Percentiles rank a stretch among this genome's conserved stretches.
phyloP scores from a whole-genome alignment of 768 basidiomycete genomes.

The Sarcodon sp. region DNA sequence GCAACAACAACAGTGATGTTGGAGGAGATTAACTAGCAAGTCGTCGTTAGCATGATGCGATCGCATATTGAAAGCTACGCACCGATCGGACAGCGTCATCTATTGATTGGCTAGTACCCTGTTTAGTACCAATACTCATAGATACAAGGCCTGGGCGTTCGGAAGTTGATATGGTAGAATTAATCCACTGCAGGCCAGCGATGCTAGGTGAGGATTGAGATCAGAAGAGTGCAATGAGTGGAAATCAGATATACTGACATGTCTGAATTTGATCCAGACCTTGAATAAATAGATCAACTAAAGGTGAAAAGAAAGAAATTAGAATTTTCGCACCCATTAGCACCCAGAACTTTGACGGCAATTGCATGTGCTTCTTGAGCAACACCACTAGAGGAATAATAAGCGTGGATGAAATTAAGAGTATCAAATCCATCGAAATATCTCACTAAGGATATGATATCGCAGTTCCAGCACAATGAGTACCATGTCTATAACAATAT shows the following conservation, averaged over 20 bases:
- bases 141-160: slow-evolving; percentile 7
- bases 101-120: slow-evolving; percentile 4
- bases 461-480: slow-evolving; percentile 17
- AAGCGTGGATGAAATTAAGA: slow-evolving; percentile 23
- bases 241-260: not conserved
- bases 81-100: slow-evolving; percentile 9
- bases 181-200: slow-evolving; percentile 13
- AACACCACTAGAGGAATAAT: slow-evolving; percentile 14
- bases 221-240: no score
- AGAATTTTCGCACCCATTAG: not conserved
- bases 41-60: no score
- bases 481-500: slow-evolving; percentile 31
- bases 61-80: not conserved
- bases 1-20: slow-evolving; percentile 1
- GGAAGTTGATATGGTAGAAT: not conserved
- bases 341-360: slow-evolving; percentile 12
- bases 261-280: no score
- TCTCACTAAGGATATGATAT: not conserved
- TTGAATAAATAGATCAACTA: not conserved
- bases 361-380: slow-evolving; percentile 9
- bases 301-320: not conserved
- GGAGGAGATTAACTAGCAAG: no score
- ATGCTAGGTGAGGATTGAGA: slow-evolving; percentile 4
- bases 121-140: slow-evolving; percentile 10
- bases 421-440: not conserved